Percentiles rank a stretch among this genome's conserved stretches.
Evolutionary conservation across 2,329 filamentous ascomycete genomes (phyloP).

Genomic region (Cryphonectria nitschkei): DNA sequence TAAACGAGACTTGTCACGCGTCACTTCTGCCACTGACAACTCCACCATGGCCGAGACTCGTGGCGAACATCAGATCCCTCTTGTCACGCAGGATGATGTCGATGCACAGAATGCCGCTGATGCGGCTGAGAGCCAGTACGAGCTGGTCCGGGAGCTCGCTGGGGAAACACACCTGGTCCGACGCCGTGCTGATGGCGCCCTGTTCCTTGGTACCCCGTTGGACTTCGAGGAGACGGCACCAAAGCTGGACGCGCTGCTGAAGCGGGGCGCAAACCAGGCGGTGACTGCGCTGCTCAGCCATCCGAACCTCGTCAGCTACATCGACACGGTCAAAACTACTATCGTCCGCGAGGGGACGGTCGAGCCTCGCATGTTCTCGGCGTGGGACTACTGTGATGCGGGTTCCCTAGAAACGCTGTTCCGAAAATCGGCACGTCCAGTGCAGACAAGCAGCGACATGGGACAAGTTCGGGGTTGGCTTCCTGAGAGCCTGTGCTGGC

Average conservation of each 20-base stretch:
- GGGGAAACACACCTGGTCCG: conserved; percentile 40
- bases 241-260: conserved; percentile 34
- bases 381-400: conserved; percentile 59
- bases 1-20: background rate
- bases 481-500: conserved; percentile 60
- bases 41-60: background rate
- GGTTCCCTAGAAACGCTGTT: conserved; percentile 50
- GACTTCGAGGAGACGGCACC: conserved; percentile 26
- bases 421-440: conserved; percentile 33
- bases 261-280: conserved; percentile 36
- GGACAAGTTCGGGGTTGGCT: conserved; percentile 40
- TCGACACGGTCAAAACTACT: conserved; percentile 36
- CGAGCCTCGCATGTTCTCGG: conserved; percentile 25
- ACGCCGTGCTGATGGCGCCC: conserved; percentile 36
- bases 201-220: conserved; percentile 40
- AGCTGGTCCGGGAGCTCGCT: conserved; percentile 28
- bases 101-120: background rate
- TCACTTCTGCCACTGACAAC: background rate
- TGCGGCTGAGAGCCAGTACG: background rate
- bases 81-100: conserved; percentile 12
- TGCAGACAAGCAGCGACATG: conserved; percentile 15
- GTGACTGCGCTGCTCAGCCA: conserved; percentile 49
- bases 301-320: conserved; percentile 52
- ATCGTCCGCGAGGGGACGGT: conserved; percentile 27
- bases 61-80: background rate